Evolutionary conservation across 768 basidiomycete genomes (phyloP).

Genomic region (Fomitopsis pulvina): DNA sequence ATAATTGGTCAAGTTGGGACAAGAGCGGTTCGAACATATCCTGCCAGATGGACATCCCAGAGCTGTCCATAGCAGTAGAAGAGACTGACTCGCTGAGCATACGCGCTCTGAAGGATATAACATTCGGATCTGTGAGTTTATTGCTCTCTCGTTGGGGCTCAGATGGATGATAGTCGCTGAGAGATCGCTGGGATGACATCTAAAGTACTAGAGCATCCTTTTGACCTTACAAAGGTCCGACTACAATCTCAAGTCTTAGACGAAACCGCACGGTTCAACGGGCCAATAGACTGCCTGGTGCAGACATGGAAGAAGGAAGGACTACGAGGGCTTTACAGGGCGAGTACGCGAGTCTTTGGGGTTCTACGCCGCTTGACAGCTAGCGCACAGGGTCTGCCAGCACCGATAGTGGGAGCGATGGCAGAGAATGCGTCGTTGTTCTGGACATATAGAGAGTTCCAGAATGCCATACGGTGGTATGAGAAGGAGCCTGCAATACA

Average conservation of each 20-base stretch:
- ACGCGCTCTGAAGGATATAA: conserved; percentile 19
- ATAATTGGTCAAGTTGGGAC: no score
- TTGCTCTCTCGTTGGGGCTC: background rate
- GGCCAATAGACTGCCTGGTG: conserved; percentile 81
- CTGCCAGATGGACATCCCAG: background rate
- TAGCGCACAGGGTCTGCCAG: conserved; percentile 63
- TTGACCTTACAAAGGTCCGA: conserved; percentile 92
- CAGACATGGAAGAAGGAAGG: conserved; percentile 83
- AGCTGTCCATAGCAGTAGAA: background rate
- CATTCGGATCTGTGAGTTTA: conserved; percentile 13
- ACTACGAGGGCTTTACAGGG: conserved; percentile 78
- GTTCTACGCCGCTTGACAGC: background rate
- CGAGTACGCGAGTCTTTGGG: conserved; percentile 30
- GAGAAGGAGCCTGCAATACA: conserved; percentile 28
- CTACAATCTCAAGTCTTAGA: conserved; percentile 88
- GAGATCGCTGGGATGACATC: conserved; percentile 84
- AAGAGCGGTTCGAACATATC: no score
- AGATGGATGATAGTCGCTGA: background rate
- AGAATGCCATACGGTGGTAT: conserved; percentile 47
- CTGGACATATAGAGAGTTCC: conserved; percentile 74
- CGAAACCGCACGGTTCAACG: conserved; percentile 62
- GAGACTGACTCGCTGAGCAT: conserved; percentile 10
- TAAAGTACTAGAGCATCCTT: conserved; percentile 90
- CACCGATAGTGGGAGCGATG: conserved; percentile 89
- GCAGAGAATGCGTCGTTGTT: conserved; percentile 88